Percentiles rank a stretch among this genome's conserved stretches.
These are phyloP conservation scores for Pseudozyma tsukubaensis DNA, from an alignment of 1,284 basidiomycete species.

Conservation along the genomic window DNA sequence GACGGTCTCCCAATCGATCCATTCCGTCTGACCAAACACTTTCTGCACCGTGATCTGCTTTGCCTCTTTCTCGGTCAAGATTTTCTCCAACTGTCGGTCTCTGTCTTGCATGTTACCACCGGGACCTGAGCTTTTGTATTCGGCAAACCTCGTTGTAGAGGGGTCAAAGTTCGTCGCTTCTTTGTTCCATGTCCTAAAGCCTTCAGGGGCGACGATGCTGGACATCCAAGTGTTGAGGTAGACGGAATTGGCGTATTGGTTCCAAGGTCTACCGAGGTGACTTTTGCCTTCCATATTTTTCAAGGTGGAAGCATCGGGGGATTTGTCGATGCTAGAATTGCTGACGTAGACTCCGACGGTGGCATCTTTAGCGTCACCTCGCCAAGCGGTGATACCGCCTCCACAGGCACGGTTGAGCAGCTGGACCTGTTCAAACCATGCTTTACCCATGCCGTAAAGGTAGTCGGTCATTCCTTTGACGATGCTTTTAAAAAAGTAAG, in stretches of 20 bases:
- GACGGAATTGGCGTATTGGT: slow-evolving; percentile 17
- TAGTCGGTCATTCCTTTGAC: slow-evolving; percentile 45
- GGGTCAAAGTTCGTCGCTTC: slow-evolving; percentile 17
- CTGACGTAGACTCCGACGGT: slow-evolving; percentile 31
- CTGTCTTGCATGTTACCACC: slow-evolving; percentile 9
- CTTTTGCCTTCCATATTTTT: slow-evolving; percentile 11
- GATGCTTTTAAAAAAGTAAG: slow-evolving; percentile 26
- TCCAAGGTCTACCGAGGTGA: slow-evolving; percentile 35
- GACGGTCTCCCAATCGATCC: slow-evolving; percentile 28
- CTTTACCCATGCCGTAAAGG: slow-evolving; percentile 35
- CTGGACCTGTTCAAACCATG: slow-evolving; percentile 37
- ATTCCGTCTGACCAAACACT: slow-evolving; percentile 24
- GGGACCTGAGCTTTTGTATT: slow-evolving; percentile 23
- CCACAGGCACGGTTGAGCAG: slow-evolving; percentile 31
- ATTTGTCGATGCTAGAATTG: slow-evolving; percentile 25
- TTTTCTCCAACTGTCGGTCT: slow-evolving; percentile 6
- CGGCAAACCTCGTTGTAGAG: slow-evolving; percentile 19
- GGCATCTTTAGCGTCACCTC: slow-evolving; percentile 25
- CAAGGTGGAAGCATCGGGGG: slow-evolving; percentile 15
- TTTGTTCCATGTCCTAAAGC: slow-evolving; percentile 29
- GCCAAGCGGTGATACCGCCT: slow-evolving; percentile 44
- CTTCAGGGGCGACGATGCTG: slow-evolving; percentile 17
- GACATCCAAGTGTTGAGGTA: slow-evolving; percentile 37
- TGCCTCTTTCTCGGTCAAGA: slow-evolving; percentile 22
- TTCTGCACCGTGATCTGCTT: slow-evolving; percentile 13